Base-by-base conservation (phyloP, 805 yeast genomes). In the Vanderwaltozyma tropicalis region DNA sequence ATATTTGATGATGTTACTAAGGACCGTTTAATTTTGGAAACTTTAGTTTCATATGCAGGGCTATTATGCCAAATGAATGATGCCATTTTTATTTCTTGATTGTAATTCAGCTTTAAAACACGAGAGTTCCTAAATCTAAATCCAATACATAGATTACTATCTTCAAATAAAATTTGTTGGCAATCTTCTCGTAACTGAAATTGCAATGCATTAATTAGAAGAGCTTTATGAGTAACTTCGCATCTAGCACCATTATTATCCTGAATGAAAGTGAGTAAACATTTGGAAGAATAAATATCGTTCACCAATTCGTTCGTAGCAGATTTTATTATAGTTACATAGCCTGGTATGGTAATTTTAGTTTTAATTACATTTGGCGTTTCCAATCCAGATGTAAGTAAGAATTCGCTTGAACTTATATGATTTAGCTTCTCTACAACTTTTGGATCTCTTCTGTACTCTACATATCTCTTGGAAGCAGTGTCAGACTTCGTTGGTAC, bases 111-210 rank as follows among this genome's bases (percentile, higher is more conserved):
- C n/a, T n/a, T n/a, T n/a, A n/a, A n/a, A n/a, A n/a, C 24, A 26
- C 48, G 38, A 7, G 41, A 22, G 8, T 40, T 34, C 15, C 32
- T 44, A 22, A 55, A 39, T 2, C 41, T 18, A 16, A 52, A 28
- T 16, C 48, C 59, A 28, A 55, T 38, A 16, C 34, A 36, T 8
- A 42, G 27, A 27, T 35, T 38, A 3, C 34, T 34, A 20, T 41
- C 20, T 34, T 52, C 57, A 28, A 52, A 42, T 11, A 41, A 20
- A 11, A 48, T 26, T 24, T 16, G 25, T 20, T 45, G 39, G 33
- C 57, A 50, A 25, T 52, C 56, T n/a, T 26, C 24, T 19, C 32
- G 28, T 13, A 50, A 39, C 32, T 49, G 44, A 5, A 52, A 24
- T 19, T 41, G 43, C 8, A 50, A 31, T 21, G 41, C 43, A 4